A percentile compares a stretch with the other conserved stretches of the same genome.
phyloP scores from a whole-genome alignment of 1,284 basidiomycete genomes.

The Uromyces viciae-fabae region DNA sequence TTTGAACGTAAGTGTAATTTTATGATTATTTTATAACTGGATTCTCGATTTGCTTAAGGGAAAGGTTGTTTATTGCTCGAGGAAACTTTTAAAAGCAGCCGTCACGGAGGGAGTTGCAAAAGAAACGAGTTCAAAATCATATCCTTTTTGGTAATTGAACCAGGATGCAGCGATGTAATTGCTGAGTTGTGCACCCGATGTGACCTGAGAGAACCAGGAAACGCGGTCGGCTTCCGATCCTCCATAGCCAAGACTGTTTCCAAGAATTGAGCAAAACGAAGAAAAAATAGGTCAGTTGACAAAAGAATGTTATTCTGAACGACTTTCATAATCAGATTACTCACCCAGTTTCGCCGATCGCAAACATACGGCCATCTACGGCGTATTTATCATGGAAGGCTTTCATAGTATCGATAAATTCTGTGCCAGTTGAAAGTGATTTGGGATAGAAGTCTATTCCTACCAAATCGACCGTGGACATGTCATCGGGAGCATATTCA shows the following conservation, averaged over 20 bases:
- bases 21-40: not conserved
- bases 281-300: not conserved
- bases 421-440: slow-evolving; percentile 46
- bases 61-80: not conserved
- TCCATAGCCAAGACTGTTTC: slow-evolving; percentile 47
- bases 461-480: slow-evolving; percentile 52
- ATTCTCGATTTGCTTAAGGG: not conserved
- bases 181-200: slow-evolving; percentile 49
- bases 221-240: slow-evolving; percentile 49
- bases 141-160: slow-evolving; percentile 53
- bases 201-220: slow-evolving; percentile 50
- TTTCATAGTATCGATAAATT: slow-evolving; percentile 53
- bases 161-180: slow-evolving; percentile 53
- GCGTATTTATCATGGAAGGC: slow-evolving; percentile 55
- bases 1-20: not conserved
- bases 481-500: slow-evolving; percentile 51
- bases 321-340: not conserved
- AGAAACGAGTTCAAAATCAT: slow-evolving; percentile 49
- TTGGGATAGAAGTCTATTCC: slow-evolving; percentile 55
- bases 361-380: slow-evolving; percentile 50
- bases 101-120: slow-evolving; percentile 9
- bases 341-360: slow-evolving; percentile 55
- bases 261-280: too few species aligned
- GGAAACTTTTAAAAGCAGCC: not conserved
- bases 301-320: not conserved